phyloP scores from a whole-genome alignment of 345 rosid species.

The Chamaenerion angustifolium region DNA sequence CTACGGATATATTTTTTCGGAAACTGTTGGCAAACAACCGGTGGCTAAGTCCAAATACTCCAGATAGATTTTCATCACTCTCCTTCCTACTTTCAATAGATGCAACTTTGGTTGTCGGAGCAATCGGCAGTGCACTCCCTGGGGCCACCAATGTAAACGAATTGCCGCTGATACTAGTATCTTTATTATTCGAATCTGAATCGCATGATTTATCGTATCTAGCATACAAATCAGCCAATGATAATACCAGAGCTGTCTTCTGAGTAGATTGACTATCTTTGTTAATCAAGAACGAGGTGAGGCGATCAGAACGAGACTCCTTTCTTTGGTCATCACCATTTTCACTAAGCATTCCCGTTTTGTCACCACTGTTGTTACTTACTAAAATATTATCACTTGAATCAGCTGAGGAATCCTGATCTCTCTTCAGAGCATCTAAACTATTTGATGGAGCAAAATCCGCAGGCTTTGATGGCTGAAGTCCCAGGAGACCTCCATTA shows the following conservation, averaged over 20 bases:
- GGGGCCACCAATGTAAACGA: conserved; percentile 12
- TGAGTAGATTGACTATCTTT: conserved; percentile 3
- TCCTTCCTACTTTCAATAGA: conserved; percentile 19
- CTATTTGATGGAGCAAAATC: conserved; percentile 44
- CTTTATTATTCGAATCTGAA: conserved; percentile 12
- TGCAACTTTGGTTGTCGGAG: conserved; percentile 15
- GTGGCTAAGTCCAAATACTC: conserved; percentile 49
- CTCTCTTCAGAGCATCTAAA: background rate
- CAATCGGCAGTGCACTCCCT: conserved; percentile 11
- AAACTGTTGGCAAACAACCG: conserved; percentile 50
- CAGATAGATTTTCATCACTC: conserved; percentile 27
- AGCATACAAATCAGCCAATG: conserved; percentile 1
- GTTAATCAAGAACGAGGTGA: conserved; percentile 10
- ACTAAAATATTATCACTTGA: background rate
- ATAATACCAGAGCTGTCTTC: conserved; percentile 10
- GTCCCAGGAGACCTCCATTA: conserved; percentile 86
- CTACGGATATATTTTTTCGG: conserved; percentile 33
- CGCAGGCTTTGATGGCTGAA: conserved; percentile 84
- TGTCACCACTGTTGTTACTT: conserved; percentile 17
- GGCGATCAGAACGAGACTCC: conserved; percentile 9
- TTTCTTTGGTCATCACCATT: conserved; percentile 14
- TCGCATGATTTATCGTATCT: background rate
- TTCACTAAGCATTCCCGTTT: conserved; percentile 15
- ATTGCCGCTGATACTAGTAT: conserved; percentile 14
- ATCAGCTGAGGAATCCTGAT: conserved; percentile 4